Conservation (phyloP, 179 eudicot species). For the Pouteria campechiana region DNA sequence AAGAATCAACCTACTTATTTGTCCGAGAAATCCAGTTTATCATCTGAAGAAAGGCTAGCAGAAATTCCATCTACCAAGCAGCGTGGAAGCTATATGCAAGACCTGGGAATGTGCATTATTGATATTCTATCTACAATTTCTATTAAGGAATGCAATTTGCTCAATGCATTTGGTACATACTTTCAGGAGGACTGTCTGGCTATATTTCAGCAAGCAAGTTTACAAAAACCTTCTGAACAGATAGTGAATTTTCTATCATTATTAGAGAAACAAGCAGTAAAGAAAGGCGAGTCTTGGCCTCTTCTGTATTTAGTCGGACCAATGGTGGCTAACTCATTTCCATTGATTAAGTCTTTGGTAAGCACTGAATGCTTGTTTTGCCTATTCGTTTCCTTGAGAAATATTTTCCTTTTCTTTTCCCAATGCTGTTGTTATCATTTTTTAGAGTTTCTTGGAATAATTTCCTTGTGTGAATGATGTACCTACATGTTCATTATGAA, state of each 20-base stretch:
- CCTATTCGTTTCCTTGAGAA: too few species aligned
- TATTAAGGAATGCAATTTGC: slow-evolving; percentile 32
- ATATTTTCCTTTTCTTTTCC: too few species aligned
- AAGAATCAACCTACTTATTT: slow-evolving; percentile 14
- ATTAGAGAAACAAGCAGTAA: slow-evolving; percentile 42
- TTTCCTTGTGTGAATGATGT: too few species aligned
- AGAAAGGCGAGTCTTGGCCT: slow-evolving; percentile 74
- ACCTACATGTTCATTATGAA: too few species aligned
- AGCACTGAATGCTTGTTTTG: too few species aligned
- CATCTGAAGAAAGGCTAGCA: slow-evolving; percentile 8
- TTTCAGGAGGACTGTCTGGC: slow-evolving; percentile 60
- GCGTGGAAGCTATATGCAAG: slow-evolving; percentile 31
- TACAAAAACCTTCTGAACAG: slow-evolving; percentile 20
- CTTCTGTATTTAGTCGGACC: slow-evolving; percentile 66
- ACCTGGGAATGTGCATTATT: slow-evolving; percentile 60
- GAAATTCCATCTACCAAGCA: slow-evolving; percentile 22
- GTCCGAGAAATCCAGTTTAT: slow-evolving; percentile 12
- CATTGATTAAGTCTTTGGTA: slow-evolving; percentile 48
- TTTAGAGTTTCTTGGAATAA: too few species aligned
- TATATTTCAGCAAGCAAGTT: slow-evolving; percentile 30
- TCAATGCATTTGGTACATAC: slow-evolving; percentile 41
- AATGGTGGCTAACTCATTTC: slow-evolving; percentile 46
- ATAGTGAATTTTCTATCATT: slow-evolving; percentile 35
- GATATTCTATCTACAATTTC: slow-evolving; percentile 58
- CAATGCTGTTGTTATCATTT: too few species aligned